phyloP scores from a whole-genome alignment of 805 yeast genomes.

The Ogataea methylovora region DNA sequence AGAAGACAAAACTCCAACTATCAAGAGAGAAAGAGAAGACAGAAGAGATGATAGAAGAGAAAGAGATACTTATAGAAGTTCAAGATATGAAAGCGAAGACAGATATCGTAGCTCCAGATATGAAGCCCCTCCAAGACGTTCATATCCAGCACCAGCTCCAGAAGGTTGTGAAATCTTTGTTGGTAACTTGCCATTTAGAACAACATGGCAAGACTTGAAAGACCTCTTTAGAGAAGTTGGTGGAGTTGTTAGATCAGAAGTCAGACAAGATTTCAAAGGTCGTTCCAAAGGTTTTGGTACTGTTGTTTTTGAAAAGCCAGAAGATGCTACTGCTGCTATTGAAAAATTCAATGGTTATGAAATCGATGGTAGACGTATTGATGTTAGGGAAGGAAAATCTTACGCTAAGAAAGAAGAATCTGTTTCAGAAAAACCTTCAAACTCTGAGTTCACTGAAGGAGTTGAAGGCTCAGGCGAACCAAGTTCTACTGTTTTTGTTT shows the following conservation, averaged over 20 bases:
- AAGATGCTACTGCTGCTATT: slow-evolving; percentile 68
- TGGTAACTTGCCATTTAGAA: slow-evolving; percentile 76
- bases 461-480: slow-evolving; percentile 57
- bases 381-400: slow-evolving; percentile 68
- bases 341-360: slow-evolving; percentile 60
- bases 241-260: slow-evolving; percentile 74
- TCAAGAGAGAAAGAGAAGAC: slow-evolving; percentile 21
- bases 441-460: slow-evolving; percentile 57
- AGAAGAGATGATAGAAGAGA: slow-evolving; percentile 13
- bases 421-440: slow-evolving; percentile 13
- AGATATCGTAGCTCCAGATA: slow-evolving; percentile 4
- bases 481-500: slow-evolving; percentile 56
- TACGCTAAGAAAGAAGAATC: slow-evolving; percentile 10
- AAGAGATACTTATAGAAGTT: slow-evolving; percentile 13
- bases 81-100: slow-evolving; percentile 11
- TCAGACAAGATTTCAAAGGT: slow-evolving; percentile 57
- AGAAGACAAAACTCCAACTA: slow-evolving; percentile 18
- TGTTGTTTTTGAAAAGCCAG: slow-evolving; percentile 58
- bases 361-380: slow-evolving; percentile 69
- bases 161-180: slow-evolving; percentile 56
- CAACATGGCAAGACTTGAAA: slow-evolving; percentile 78
- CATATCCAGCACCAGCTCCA: slow-evolving; percentile 10
- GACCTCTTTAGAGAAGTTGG: slow-evolving; percentile 79
- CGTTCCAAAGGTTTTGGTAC: slow-evolving; percentile 84
- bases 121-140: slow-evolving; percentile 6